Conservation (phyloP, 1,284 basidiomycete genomes). For the Schizopora paradoxa region DNA sequence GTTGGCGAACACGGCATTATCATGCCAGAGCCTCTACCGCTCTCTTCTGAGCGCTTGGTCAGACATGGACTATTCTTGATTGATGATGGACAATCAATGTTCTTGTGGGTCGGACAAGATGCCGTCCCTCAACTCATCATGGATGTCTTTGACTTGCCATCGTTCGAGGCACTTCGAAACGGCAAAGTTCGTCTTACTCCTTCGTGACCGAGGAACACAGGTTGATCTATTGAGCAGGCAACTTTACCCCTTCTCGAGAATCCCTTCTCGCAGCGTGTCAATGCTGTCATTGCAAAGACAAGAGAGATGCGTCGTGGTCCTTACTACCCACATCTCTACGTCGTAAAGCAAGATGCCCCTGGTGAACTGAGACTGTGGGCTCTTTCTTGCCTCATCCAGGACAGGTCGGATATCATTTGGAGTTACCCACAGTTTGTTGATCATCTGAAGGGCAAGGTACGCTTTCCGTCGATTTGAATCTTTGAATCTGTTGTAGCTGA, state of each 20-base stretch:
- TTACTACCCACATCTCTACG: slow-evolving; percentile 92
- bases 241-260: slow-evolving; percentile 90
- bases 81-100: slow-evolving; percentile 96
- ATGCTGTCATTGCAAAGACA: slow-evolving; percentile 89
- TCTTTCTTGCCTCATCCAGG: slow-evolving; percentile 90
- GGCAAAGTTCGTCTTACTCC: slow-evolving; percentile 64
- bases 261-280: slow-evolving; percentile 88
- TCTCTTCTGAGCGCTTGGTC: slow-evolving; percentile 91
- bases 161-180: slow-evolving; percentile 82
- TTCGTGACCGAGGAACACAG: background rate
- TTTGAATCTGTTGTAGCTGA: background rate
- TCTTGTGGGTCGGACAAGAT: slow-evolving; percentile 96
- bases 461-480: slow-evolving; percentile 13
- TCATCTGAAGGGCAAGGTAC: slow-evolving; percentile 71
- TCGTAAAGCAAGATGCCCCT: slow-evolving; percentile 98
- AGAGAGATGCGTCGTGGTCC: slow-evolving; percentile 86
- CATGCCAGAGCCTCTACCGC: slow-evolving; percentile 82
- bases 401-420: slow-evolving; percentile 89
- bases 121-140: slow-evolving; percentile 90
- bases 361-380: slow-evolving; percentile 93
- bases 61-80: slow-evolving; percentile 95
- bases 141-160: slow-evolving; percentile 92
- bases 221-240: slow-evolving; percentile 40
- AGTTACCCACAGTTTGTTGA: slow-evolving; percentile 94
- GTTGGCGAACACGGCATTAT: slow-evolving; percentile 79